Evolutionary conservation across 495 filamentous ascomycete genomes (phyloP), one percentile per base, ranked within the genome.

Genomic region (Trichoderma asperelloides): DNA sequence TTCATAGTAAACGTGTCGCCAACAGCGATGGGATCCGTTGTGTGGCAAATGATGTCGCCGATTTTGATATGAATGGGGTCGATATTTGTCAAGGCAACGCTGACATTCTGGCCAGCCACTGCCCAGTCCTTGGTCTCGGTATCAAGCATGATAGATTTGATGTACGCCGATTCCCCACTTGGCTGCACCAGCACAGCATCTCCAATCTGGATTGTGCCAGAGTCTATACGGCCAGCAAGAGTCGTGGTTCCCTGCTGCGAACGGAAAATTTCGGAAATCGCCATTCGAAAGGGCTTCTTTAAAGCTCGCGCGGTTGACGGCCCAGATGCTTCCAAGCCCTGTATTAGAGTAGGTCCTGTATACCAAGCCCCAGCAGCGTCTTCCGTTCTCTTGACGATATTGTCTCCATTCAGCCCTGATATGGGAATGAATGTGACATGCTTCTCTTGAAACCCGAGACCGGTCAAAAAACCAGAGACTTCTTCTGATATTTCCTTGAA

Each of bases 61-160:
- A 87, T 73, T 55, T 87, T 87, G 11, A 98, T 83, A 72, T 97
- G 89, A 18, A 89, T 82, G 2, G 88, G 82, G 68, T 97, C 92
- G 72, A 97, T 93, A 66, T 91, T 90, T n/a, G 85, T 82, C 65
- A 98, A 83, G 72, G 96, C 90, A 23, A 98, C 77, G 2, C 88
- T 86, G 12, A 89, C 85, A 66, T 96, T 96, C 72, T 97, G 92
- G 16, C 96, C 93, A 2, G 93, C 95, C n/a, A 97, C 93, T 4
- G 92, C 95, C 93, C 92, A 98, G 67, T 97, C 91, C 13, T 77
- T 81, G 3, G 84, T 76, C 49, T 89, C 87, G 25, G 85, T 82
- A 69, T 93, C 88, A 21, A 92, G 84, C 69, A 92, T 88, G 21
- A 98, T 72, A 13, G 83, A 88, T 72, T 90, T 95, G 72, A 98